Conservation (phyloP, 306 rosid genomes). For the Dalbergia oliveri region DNA sequence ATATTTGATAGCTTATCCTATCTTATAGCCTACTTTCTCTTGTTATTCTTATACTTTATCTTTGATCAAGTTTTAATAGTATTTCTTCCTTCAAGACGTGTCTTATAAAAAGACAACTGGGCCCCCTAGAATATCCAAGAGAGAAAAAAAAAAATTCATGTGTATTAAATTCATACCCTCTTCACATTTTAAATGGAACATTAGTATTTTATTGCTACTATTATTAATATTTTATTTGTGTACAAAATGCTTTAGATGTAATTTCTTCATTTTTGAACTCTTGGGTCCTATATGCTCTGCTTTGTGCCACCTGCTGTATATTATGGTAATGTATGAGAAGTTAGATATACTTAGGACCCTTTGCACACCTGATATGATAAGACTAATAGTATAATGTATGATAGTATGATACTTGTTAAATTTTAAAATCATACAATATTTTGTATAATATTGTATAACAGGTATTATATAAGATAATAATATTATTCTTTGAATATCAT, state of each 20-base stretch:
- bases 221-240: background rate
- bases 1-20: slow-evolving; percentile 22
- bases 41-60: background rate
- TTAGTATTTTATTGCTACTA: background rate
- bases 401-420: too few species aligned
- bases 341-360: slow-evolving; percentile 10
- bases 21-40: background rate
- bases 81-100: slow-evolving; percentile 14
- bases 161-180: background rate
- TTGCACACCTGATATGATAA: background rate
- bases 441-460: background rate
- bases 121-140: slow-evolving; percentile 8
- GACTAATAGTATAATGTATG: too few species aligned
- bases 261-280: background rate
- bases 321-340: slow-evolving; percentile 15
- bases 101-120: background rate
- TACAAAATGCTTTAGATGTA: background rate
- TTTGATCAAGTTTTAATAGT: slow-evolving; percentile 16
- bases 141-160: slow-evolving; percentile 11
- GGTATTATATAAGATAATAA: too few species aligned
- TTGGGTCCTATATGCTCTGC: background rate
- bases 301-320: slow-evolving; percentile 17
- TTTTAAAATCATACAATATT: background rate
- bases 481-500: too few species aligned
- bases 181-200: background rate